Evolutionary conservation across 768 basidiomycete species (phyloP), one percentile per base, ranked within the genome.

Genomic region (Omphalotus guepiniiformis): DNA sequence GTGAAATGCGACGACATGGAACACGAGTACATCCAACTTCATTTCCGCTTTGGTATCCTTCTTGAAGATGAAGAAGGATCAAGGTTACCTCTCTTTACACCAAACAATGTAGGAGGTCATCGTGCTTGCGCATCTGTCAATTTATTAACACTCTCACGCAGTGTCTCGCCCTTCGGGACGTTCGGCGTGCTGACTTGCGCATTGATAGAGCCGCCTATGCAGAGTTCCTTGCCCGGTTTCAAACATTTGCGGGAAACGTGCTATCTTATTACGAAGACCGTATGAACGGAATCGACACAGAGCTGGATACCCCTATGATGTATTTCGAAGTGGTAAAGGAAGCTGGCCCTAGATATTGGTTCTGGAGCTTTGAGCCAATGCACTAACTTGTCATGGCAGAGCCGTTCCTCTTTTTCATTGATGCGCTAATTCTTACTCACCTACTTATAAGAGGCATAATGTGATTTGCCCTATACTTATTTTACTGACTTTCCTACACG

Each of bases 1-100:
- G 58, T 70, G 4, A 57, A 59, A 11, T 87, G 85, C 57, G 65
- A 67, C 41, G 79, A 83, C 55, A 69, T 72, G 55, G 72, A 78
- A 28, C 66, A 74, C 32, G 72, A 75, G 41, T 75, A 73, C 50
- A 70, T 74, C 39, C 68, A 64, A 28, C 73, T 72, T 47, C 61
- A 66, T 39, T 85, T 74, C 47, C 61, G 73, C 40, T 60, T 85
- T 44, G 74, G 67, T 43, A 48, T 86, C 41, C 63, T 65, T 29
- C 55, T 86, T 13, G 66, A 78, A 55, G 83, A 87, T 48, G 71
- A 72, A 28, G 57, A 64, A 9, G 73, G 70, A 3, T 47, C 58
- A 3, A 60, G 65, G 27, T 55, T 85, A 13, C 59, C 66, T 4
- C 64, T 84, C 2, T 71, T 74, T 4, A 63, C 81, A n/a, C 71